These are phyloP conservation scores for Viridothelium virens DNA, from an alignment of 495 filamentous ascomycete species.

Conservation along the genomic window DNA sequence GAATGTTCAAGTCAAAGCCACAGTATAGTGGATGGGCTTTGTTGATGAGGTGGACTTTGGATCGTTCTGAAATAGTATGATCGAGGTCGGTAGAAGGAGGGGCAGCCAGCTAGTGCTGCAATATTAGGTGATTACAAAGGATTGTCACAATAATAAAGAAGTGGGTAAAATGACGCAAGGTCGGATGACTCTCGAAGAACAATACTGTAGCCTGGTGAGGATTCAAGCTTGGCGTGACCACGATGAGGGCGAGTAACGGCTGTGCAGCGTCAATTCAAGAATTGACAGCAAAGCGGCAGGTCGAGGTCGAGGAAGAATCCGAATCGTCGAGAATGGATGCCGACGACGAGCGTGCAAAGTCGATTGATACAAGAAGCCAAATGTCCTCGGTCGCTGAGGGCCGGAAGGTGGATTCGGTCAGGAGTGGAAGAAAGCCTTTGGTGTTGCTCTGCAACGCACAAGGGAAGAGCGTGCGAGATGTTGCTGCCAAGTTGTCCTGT, in stretches of 20 bases:
- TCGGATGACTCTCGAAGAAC: conserved; percentile 5
- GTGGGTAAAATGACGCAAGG: conserved; percentile 10
- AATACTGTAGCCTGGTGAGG: background rate
- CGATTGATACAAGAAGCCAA: conserved; percentile 7
- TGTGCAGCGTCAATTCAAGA: background rate
- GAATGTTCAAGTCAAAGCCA: background rate
- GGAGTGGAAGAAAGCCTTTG: conserved; percentile 8
- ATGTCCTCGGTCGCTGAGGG: background rate
- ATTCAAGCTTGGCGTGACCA: background rate
- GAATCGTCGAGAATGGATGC: background rate
- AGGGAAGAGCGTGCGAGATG: background rate
- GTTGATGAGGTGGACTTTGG: background rate
- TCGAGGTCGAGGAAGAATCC: background rate
- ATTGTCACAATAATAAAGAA: conserved; percentile 13
- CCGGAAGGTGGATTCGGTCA: background rate
- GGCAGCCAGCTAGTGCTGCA: conserved; percentile 8
- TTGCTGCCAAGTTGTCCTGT: background rate
- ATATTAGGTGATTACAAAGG: conserved; percentile 12
- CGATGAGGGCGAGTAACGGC: background rate
- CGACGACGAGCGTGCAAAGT: conserved; percentile 1
- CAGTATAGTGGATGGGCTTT: background rate
- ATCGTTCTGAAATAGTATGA: background rate
- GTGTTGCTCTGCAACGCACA: conserved; percentile 12
- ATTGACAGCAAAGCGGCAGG: background rate
- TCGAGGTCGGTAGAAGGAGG: background rate